Evolutionary conservation across 371 early-diverging fungal species (phyloP).

Genomic region (Haplosporangium sp.): DNA sequence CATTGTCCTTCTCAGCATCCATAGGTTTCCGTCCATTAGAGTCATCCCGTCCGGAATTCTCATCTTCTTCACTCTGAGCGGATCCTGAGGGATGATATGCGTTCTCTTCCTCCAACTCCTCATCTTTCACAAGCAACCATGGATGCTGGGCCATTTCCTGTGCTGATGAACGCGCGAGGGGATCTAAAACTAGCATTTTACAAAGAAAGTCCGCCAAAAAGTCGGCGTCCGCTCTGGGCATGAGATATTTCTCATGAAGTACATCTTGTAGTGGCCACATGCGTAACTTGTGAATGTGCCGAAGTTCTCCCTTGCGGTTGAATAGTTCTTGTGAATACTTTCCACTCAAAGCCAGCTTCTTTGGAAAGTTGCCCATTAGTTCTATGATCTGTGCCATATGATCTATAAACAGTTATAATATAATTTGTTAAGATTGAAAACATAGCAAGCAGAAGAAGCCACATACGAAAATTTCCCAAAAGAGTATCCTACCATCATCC

Average conservation of each 20-base stretch:
- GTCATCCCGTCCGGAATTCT: not conserved
- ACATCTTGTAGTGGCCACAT: slow-evolving; percentile 88
- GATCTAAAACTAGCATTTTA: slow-evolving; percentile 40
- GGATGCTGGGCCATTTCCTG: slow-evolving; percentile 41
- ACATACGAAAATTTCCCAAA: slow-evolving; percentile 5
- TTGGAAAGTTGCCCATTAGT: slow-evolving; percentile 87
- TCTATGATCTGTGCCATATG: slow-evolving; percentile 97
- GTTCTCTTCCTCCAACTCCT: slow-evolving; percentile 10
- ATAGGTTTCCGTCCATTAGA: slow-evolving; percentile 1
- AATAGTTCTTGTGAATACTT: slow-evolving; percentile 53
- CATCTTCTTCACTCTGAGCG: not conserved
- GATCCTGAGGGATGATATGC: not conserved
- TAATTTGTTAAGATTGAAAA: not conserved
- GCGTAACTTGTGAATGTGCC: slow-evolving; percentile 86
- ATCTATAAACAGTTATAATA: slow-evolving; percentile 63
- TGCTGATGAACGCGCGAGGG: slow-evolving; percentile 23
- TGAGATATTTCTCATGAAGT: slow-evolving; percentile 40
- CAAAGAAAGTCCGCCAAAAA: slow-evolving; percentile 38
- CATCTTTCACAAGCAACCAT: slow-evolving; percentile 43
- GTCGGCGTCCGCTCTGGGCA: slow-evolving; percentile 44
- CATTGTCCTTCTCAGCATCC: slow-evolving; percentile 5
- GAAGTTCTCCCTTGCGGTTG: slow-evolving; percentile 71
- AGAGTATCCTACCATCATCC: slow-evolving; percentile 81
- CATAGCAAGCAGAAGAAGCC: not conserved
- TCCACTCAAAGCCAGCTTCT: slow-evolving; percentile 53